phyloP scores from a whole-genome alignment of 331 rosid genomes.

The Malus hybrid region DNA sequence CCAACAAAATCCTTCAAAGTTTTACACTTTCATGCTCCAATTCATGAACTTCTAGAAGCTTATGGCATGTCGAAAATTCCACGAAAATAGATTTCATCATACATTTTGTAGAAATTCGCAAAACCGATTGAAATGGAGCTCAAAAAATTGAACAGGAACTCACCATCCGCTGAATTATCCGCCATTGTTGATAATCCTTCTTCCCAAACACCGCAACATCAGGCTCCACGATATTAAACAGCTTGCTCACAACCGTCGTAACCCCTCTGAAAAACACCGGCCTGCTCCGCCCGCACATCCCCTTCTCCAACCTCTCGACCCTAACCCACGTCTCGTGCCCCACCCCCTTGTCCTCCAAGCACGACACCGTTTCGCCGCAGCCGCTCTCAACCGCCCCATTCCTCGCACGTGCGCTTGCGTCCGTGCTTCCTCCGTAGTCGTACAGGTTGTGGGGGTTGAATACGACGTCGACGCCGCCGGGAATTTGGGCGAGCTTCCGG shows the following conservation, averaged over 20 bases:
- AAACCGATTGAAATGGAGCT: background rate
- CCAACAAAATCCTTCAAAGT: background rate
- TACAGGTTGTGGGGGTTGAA: slow-evolving; percentile 64
- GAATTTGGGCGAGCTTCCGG: slow-evolving; percentile 41
- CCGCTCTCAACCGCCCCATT: background rate
- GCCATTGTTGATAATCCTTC: slow-evolving; percentile 92
- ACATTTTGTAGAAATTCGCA: background rate
- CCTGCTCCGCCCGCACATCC: slow-evolving; percentile 79
- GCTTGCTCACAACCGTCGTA: slow-evolving; percentile 68
- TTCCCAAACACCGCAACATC: slow-evolving; percentile 87
- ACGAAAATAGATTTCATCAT: background rate
- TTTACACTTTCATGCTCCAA: background rate
- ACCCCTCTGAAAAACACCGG: slow-evolving; percentile 87
- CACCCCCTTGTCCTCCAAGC: slow-evolving; percentile 47
- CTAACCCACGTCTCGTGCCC: slow-evolving; percentile 88
- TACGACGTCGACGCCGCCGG: slow-evolving; percentile 69
- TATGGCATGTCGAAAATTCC: background rate
- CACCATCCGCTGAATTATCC: slow-evolving; percentile 69
- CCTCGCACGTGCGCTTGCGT: background rate
- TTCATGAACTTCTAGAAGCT: background rate
- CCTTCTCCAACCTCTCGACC: slow-evolving; percentile 66
- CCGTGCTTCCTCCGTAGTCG: slow-evolving; percentile 17
- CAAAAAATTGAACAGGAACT: background rate
- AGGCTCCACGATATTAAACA: slow-evolving; percentile 85
- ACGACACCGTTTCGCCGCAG: slow-evolving; percentile 31